Percentiles rank a stretch among this genome's conserved stretches.
These are phyloP conservation scores for Beauveria sp. DNA, from an alignment of 2,329 filamentous ascomycete genomes.

Conservation along the genomic window DNA sequence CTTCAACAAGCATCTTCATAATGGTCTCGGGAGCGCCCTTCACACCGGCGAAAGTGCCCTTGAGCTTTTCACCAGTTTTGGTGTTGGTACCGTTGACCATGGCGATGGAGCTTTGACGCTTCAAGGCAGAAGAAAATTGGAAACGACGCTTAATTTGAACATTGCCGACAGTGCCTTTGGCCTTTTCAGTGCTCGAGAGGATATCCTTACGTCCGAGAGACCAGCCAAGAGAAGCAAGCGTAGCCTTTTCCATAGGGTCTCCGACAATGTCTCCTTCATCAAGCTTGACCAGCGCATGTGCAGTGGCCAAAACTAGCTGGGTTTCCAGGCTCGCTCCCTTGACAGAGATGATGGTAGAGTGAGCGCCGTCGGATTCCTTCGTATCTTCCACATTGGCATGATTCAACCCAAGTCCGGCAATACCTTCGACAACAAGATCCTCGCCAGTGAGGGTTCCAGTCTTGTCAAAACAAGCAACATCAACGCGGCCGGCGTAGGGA, in stretches of 20 bases:
- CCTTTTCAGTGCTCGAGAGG: constrained; percentile 53
- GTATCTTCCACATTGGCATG: constrained; percentile 56
- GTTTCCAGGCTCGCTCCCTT: constrained; percentile 69
- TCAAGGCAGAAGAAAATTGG: constrained; percentile 94
- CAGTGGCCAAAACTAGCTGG: constrained; percentile 86
- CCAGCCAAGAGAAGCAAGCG: constrained; percentile 84
- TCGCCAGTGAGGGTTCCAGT: constrained; percentile 95
- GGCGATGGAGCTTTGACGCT: constrained; percentile 91
- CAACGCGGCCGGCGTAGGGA: constrained; percentile 88
- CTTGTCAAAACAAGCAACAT: constrained; percentile 97
- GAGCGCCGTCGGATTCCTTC: constrained; percentile 70
- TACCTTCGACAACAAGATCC: constrained; percentile 92
- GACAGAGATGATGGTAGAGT: constrained; percentile 69
- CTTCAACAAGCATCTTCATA: constrained; percentile 77
- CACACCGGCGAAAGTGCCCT: constrained; percentile 85
- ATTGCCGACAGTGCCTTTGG: constrained; percentile 45
- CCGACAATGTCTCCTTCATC: constrained; percentile 97
- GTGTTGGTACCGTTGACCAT: constrained; percentile 67
- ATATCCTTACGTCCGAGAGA: constrained; percentile 82
- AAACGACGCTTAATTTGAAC: constrained; percentile 96
- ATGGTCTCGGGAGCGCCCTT: constrained; percentile 98
- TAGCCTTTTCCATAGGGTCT: constrained; percentile 98
- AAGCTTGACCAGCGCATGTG: constrained; percentile 89
- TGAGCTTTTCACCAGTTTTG: constrained; percentile 66
- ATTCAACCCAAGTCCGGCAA: constrained; percentile 77